Conservation (phyloP, 2,329 filamentous ascomycete genomes). For the Fusarium agapanthi region DNA sequence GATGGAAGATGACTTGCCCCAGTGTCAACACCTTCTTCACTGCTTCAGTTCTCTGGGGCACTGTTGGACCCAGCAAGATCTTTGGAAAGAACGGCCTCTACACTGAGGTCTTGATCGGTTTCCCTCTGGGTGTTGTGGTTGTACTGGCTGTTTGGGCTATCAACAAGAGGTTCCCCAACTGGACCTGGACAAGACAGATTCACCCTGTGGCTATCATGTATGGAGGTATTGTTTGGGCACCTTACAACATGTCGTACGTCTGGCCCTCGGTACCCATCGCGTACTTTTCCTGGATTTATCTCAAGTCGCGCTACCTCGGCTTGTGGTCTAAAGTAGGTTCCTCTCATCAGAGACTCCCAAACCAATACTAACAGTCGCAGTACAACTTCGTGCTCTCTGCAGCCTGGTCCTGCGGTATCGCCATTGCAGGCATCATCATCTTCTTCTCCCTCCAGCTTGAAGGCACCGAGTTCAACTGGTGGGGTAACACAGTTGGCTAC, state of each 20-base stretch:
- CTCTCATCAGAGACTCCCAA: too few relatives aligned
- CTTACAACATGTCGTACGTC: constrained; percentile 61
- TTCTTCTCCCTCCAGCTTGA: constrained; percentile 61
- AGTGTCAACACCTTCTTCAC: constrained; percentile 66
- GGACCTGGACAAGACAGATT: constrained; percentile 54
- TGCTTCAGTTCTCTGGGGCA: constrained; percentile 64
- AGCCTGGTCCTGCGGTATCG: constrained; percentile 59
- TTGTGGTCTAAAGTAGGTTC: constrained; percentile 60
- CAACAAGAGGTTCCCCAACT: constrained; percentile 53
- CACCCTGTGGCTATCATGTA: constrained; percentile 60
- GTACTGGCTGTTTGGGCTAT: constrained; percentile 54
- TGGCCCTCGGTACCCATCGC: constrained; percentile 62
- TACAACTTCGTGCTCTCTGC: constrained; percentile 65
- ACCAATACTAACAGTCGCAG: constrained; percentile 35
- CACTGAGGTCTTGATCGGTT: constrained; percentile 57
- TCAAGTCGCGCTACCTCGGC: constrained; percentile 57
- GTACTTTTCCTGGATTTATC: constrained; percentile 61
- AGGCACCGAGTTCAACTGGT: constrained; percentile 56
- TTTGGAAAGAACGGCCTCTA: constrained; percentile 60
- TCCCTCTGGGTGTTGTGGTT: constrained; percentile 58
- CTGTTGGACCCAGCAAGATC: constrained; percentile 60
- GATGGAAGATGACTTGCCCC: constrained; percentile 61
- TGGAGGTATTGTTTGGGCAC: constrained; percentile 57
- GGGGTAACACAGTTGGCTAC: constrained; percentile 56
- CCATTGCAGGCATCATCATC: constrained; percentile 61